A percentile compares a stretch with the other conserved stretches of the same genome.
Conservation (phyloP, 352 stramenopile genomes). For the Saprolegnia diclina region DNA sequence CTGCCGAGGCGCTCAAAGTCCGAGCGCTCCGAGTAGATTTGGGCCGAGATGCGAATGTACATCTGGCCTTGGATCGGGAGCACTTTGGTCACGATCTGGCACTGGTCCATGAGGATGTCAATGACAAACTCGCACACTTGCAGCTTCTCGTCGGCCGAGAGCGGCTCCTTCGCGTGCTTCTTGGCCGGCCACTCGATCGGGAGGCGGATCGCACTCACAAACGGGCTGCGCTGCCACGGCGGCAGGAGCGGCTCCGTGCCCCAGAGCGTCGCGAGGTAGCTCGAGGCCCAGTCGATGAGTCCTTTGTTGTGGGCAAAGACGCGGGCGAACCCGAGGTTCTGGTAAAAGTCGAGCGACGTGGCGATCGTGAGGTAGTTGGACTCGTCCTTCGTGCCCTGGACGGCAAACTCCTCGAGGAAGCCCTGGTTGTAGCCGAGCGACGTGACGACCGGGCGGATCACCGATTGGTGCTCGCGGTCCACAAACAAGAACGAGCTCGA, state of each 20-base stretch:
- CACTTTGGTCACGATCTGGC: constrained; percentile 61
- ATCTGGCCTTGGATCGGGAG: constrained; percentile 58
- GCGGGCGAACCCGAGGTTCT: constrained; percentile 64
- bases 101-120: constrained; percentile 71
- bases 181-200: constrained; percentile 53
- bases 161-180: constrained; percentile 36
- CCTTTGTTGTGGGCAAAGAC: constrained; percentile 78
- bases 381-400: constrained; percentile 78
- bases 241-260: constrained; percentile 64
- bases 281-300: constrained; percentile 75
- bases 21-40: constrained; percentile 81
- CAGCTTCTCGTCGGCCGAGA: constrained; percentile 55
- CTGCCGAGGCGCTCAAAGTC: constrained; percentile 70
- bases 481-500: constrained; percentile 81
- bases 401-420: constrained; percentile 79
- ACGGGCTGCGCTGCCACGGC: constrained; percentile 71
- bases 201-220: constrained; percentile 74
- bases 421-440: constrained; percentile 73
- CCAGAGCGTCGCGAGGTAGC: constrained; percentile 67
- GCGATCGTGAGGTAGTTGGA: constrained; percentile 79
- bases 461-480: constrained; percentile 63
- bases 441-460: constrained; percentile 71
- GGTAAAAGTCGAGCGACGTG: constrained; percentile 77
- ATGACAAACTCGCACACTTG: constrained; percentile 71
- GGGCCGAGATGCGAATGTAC: constrained; percentile 75